Base-by-base conservation (phyloP, 192 early-diverging fungal genomes). In the Backusella luteola region DNA sequence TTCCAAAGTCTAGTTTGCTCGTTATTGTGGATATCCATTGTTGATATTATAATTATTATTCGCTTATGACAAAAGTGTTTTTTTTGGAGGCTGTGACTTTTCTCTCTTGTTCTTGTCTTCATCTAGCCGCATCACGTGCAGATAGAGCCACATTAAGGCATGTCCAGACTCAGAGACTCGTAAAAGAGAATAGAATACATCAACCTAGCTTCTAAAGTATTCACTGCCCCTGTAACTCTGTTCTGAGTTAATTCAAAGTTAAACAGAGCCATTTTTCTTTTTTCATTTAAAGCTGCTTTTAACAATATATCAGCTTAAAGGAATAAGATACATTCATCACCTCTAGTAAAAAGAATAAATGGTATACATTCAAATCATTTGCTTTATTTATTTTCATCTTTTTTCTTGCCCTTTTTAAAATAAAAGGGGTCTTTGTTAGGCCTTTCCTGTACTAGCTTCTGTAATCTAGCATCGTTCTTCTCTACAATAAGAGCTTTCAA, bases 1-100 rank as follows among this genome's bases (percentile, higher is more conserved):
- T 93, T 91, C 90, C 89, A 94, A 76, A 95, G 80, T 53, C 93
- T 86, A 35, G 92, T 87, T 46, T 91, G 82, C 85, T 95, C 94
- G 71, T 73, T 83, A 49, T 71, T 71, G 12, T 71, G 35, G 14
- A 41, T 7, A 46, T 71, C 70, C 70, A 71, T 71, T 32, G 1
- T 44, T 70, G 46, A 11, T 38, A 1, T 38, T 38, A 38, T 11
- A 9, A 9, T 39, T 39, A 39, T 52, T 52, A 52, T 52, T 52
- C 17, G 49, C 15, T 52, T n/a, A 53, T 21, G 49, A 53, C 21
- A 53, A 53, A n/a, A 53, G 9, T 39, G 38, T 39, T 39, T 39
- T 49, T 49, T 49, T 49, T 49, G 19, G 46, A 49, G 46, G 1
- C 5, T 49, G 46, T 49, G 46, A 49, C 46, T 49, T 49, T 49